These are phyloP conservation scores for Yamadazyma diddensiae DNA, from an alignment of 1,139 yeast genomes.

Conservation along the genomic window DNA sequence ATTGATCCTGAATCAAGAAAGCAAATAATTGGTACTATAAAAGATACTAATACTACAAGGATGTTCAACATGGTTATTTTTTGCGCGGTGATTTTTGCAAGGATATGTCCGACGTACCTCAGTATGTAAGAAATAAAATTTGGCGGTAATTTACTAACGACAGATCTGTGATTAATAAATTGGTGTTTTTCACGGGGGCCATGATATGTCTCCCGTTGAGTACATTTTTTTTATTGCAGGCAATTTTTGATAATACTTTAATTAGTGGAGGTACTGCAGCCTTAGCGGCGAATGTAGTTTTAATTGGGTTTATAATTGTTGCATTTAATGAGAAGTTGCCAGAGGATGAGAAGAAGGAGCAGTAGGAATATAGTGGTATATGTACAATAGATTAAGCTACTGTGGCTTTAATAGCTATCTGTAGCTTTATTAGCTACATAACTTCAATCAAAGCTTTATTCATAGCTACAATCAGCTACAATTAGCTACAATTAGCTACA, in stretches of 20 bases:
- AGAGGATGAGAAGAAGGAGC: conserved; percentile 22
- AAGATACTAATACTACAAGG: conserved; percentile 2
- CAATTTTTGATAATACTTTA: conserved; percentile 56
- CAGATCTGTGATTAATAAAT: conserved; percentile 66
- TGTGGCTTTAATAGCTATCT: neutral
- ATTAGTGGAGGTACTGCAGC: conserved; percentile 92
- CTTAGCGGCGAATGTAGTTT: conserved; percentile 77
- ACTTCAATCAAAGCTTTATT: too few relatives aligned
- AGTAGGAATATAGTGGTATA: too few relatives aligned
- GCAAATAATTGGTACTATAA: conserved; percentile 7
- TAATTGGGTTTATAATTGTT: conserved; percentile 79
- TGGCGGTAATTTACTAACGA: conserved; percentile 13
- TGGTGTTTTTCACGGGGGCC: conserved; percentile 82
- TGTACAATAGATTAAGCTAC: neutral
- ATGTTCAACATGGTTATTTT: conserved; percentile 1
- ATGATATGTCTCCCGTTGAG: conserved; percentile 80
- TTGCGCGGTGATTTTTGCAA: neutral
- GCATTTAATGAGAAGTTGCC: conserved; percentile 82
- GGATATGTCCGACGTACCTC: conserved; percentile 48
- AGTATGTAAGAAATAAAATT: conserved; percentile 36
- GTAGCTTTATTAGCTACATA: too few relatives aligned
- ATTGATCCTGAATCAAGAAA: conserved; percentile 14
- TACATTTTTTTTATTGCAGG: conserved; percentile 67
- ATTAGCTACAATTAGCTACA: too few relatives aligned
- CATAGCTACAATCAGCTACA: too few relatives aligned